phyloP scores from a whole-genome alignment of 441 rosid species.

The Erodium moschatum region DNA sequence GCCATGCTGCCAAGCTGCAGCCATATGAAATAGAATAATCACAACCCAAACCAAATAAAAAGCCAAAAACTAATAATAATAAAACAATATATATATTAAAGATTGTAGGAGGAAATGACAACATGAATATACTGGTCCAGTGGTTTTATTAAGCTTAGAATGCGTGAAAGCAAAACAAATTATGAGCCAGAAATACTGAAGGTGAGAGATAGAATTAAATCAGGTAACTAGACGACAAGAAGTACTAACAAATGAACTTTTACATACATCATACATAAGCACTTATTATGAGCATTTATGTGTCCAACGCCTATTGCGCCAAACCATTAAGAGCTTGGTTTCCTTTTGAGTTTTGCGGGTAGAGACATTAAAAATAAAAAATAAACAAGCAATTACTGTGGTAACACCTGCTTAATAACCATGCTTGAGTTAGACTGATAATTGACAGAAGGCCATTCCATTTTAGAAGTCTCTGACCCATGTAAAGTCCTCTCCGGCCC shows the following conservation, averaged over 20 bases:
- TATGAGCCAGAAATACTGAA: neutral
- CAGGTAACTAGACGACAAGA: neutral
- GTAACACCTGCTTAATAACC: conserved; percentile 38
- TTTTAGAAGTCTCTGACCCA: conserved; percentile 31
- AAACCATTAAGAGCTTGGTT: neutral
- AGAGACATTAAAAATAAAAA: neutral
- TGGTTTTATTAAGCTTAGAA: neutral
- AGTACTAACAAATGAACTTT: neutral
- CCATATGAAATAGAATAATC: conserved; percentile 14
- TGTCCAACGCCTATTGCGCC: neutral
- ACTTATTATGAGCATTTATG: neutral
- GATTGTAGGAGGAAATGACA: neutral
- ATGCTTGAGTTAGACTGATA: conserved; percentile 27
- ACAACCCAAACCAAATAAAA: conserved; percentile 8
- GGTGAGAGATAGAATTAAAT: neutral
- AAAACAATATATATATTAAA: neutral
- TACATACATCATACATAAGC: neutral
- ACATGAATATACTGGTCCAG: neutral
- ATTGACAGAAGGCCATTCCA: conserved; percentile 37
- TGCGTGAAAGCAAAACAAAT: neutral
- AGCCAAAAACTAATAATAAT: neutral
- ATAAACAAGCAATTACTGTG: neutral
- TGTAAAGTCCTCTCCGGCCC: conserved; percentile 23
- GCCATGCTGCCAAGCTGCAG: conserved; percentile 43
- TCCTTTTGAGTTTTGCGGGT: neutral